These are phyloP conservation scores for Xylariaceae sp. DNA, from an alignment of 2,329 filamentous ascomycete species.

Conservation along the genomic window DNA sequence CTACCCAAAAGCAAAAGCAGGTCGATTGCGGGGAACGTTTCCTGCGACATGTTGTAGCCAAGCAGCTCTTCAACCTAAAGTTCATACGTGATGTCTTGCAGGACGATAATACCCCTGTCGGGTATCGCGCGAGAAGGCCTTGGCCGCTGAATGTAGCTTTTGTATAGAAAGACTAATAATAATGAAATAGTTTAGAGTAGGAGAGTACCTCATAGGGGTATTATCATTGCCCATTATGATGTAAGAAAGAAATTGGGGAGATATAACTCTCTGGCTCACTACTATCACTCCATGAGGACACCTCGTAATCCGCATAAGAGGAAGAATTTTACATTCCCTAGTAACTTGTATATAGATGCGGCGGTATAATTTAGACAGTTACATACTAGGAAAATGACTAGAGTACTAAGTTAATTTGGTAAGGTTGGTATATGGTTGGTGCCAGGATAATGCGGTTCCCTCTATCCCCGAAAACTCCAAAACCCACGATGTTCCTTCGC, in stretches of 20 bases:
- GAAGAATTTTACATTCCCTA: background rate
- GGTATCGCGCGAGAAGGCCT: too few relatives aligned
- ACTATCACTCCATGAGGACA: too few relatives aligned
- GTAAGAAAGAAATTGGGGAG: too few relatives aligned
- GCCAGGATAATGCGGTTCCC: slow-evolving; percentile 5
- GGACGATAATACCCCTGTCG: too few relatives aligned
- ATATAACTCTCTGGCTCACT: too few relatives aligned
- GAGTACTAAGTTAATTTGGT: slow-evolving; percentile 13
- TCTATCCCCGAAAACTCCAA: slow-evolving; percentile 18
- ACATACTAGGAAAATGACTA: slow-evolving; percentile 19
- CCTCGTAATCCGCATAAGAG: too few relatives aligned
- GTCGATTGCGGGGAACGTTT: background rate
- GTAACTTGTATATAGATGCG: background rate
- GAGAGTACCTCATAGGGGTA: too few relatives aligned
- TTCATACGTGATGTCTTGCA: too few relatives aligned
- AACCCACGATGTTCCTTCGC: slow-evolving; percentile 5
- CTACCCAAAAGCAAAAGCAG: background rate
- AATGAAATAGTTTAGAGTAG: too few relatives aligned
- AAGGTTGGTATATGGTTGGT: slow-evolving; percentile 5
- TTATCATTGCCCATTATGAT: too few relatives aligned
- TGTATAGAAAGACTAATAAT: too few relatives aligned
- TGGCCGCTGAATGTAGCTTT: too few relatives aligned
- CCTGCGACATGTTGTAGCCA: slow-evolving; percentile 6
- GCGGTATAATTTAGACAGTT: slow-evolving; percentile 10
- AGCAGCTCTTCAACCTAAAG: background rate